phyloP scores from a whole-genome alignment of 2,329 filamentous ascomycete genomes.

The Neonectria punicea region DNA sequence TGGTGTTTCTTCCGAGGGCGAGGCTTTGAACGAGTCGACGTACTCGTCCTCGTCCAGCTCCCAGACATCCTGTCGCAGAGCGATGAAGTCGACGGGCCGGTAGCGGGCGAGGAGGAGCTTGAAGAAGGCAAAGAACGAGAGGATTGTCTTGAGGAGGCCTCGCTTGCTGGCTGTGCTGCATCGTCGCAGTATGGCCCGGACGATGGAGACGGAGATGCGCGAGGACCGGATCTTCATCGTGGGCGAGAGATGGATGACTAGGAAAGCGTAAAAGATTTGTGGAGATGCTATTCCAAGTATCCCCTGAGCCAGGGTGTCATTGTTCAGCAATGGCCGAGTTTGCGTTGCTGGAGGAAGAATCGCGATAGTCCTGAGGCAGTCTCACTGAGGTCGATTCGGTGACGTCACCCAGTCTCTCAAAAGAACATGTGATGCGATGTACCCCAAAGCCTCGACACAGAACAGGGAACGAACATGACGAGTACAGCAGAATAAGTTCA shows the following conservation, averaged over 20 bases:
- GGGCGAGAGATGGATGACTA: not conserved
- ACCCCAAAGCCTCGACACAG: not conserved
- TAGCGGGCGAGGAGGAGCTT: conserved; percentile 45
- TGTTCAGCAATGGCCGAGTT: not conserved
- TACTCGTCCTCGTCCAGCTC: conserved; percentile 53
- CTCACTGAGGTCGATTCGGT: not conserved
- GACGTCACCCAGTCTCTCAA: not conserved
- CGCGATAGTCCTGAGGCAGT: not conserved
- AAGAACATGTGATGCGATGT: not conserved
- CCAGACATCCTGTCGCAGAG: conserved; percentile 45
- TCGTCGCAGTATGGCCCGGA: conserved; percentile 63
- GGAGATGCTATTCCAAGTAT: not conserved
- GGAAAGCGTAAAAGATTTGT: not conserved
- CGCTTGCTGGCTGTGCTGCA: conserved; percentile 36
- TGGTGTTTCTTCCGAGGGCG: conserved; percentile 39
- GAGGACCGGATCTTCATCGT: conserved; percentile 48
- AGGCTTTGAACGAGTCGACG: conserved; percentile 47
- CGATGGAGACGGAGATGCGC: conserved; percentile 66
- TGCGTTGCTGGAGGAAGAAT: not conserved
- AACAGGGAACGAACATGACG: not conserved
- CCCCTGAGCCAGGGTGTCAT: not conserved
- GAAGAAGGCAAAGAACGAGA: conserved; percentile 49
- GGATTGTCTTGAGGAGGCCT: conserved; percentile 44
- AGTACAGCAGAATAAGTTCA: conserved; percentile 1
- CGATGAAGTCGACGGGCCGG: conserved; percentile 44